A percentile compares a stretch with the other conserved stretches of the same genome.
phyloP scores from a whole-genome alignment of 352 stramenopile genomes.

The Lagenidium giganteum region DNA sequence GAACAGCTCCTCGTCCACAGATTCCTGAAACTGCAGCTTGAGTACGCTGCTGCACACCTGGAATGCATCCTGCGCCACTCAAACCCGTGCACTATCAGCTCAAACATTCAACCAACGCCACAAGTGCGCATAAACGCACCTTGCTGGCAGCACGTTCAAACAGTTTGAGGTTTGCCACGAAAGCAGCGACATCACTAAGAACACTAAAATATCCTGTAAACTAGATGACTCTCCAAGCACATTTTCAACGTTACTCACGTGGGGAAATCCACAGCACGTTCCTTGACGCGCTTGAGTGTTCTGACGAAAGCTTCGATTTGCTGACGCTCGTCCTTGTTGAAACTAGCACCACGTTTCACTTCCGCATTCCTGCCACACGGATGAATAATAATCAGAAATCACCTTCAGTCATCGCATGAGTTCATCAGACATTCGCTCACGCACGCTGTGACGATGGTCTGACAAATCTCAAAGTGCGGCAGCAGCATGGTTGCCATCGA shows the following conservation, averaged over 20 bases:
- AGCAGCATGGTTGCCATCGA: slow-evolving; percentile 44
- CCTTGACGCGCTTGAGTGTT: neutral
- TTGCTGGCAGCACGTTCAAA: slow-evolving; percentile 51
- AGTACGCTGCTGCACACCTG: slow-evolving; percentile 44
- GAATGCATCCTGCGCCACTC: slow-evolving; percentile 44
- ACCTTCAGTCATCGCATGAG: neutral
- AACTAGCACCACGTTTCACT: slow-evolving; percentile 9
- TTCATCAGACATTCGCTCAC: neutral
- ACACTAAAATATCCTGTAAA: slow-evolving; percentile 15
- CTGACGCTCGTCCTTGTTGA: neutral
- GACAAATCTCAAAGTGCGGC: slow-evolving; percentile 48
- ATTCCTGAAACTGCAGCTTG: slow-evolving; percentile 52
- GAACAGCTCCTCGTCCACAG: slow-evolving; percentile 54
- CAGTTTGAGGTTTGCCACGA: slow-evolving; percentile 27
- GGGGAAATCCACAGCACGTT: neutral
- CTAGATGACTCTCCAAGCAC: neutral
- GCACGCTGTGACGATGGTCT: slow-evolving; percentile 51
- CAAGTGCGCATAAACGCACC: slow-evolving; percentile 10
- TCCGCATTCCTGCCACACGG: slow-evolving; percentile 27
- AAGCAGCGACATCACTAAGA: slow-evolving; percentile 19
- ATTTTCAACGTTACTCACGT: neutral
- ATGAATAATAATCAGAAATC: neutral
- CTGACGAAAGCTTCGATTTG: neutral
- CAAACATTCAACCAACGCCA: neutral
- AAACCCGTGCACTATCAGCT: neutral